These are phyloP conservation scores for Pelargonium myrrhifolium DNA, from an alignment of 441 rosid species.

Conservation along the genomic window DNA sequence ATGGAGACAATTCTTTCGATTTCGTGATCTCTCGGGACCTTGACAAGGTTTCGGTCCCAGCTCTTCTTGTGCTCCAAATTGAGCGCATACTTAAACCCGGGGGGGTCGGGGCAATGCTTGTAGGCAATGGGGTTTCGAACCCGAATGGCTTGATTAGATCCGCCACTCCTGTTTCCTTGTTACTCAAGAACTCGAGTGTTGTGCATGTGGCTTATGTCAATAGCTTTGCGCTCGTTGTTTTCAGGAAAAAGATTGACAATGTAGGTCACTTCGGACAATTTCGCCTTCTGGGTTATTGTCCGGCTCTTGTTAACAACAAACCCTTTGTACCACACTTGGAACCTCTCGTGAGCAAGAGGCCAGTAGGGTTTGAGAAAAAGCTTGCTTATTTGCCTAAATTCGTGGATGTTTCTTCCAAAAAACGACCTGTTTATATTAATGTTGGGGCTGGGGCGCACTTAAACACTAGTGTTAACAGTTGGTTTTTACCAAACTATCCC, in stretches of 20 bases:
- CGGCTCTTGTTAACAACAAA: constrained; percentile 30
- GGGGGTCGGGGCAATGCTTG: constrained; percentile 62
- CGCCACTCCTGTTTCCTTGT: constrained; percentile 45
- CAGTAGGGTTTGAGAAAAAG: constrained; percentile 25
- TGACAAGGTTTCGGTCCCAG: constrained; percentile 46
- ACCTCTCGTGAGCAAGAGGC: constrained; percentile 42
- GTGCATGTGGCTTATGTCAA: constrained; percentile 46
- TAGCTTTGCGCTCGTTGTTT: constrained; percentile 43
- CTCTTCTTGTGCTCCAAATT: constrained; percentile 50
- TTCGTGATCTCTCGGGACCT: constrained; percentile 51
- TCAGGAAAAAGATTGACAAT: constrained; percentile 40
- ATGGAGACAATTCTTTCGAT: constrained; percentile 47
- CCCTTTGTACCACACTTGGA: constrained; percentile 42
- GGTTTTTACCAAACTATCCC: constrained; percentile 65
- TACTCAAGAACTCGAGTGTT: constrained; percentile 48
- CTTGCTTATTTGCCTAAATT: constrained; percentile 52
- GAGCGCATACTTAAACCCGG: constrained; percentile 63
- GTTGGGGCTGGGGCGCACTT: constrained; percentile 57
- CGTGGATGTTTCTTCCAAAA: constrained; percentile 35
- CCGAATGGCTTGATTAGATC: constrained; percentile 43
- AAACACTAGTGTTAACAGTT: constrained; percentile 30
- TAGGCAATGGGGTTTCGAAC: constrained; percentile 30
- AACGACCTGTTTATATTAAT: constrained; percentile 46
- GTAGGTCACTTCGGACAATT: constrained; percentile 31
- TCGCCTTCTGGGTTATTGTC: constrained; percentile 46